phyloP scores from a whole-genome alignment of 768 basidiomycete species.

The Asterophora parasitica region DNA sequence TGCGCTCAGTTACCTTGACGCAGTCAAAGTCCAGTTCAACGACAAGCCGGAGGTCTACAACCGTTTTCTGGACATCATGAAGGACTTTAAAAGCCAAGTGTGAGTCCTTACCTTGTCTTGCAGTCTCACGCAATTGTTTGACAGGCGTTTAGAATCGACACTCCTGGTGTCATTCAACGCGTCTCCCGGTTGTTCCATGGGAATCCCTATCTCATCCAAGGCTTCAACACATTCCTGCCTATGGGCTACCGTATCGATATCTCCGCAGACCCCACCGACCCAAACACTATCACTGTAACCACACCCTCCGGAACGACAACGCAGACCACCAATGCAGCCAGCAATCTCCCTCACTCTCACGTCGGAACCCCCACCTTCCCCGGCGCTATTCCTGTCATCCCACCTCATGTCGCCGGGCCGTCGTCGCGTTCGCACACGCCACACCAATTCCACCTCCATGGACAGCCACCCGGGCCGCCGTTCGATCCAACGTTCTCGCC shows the following conservation, averaged over 20 bases:
- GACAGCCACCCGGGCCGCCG: conserved; percentile 22
- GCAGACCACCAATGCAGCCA: conserved; percentile 47
- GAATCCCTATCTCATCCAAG: conserved; percentile 86
- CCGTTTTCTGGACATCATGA: conserved; percentile 94
- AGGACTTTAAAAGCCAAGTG: conserved; percentile 97
- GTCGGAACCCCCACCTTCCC: conserved; percentile 29
- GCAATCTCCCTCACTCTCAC: conserved; percentile 22
- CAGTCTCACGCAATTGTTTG: conserved; percentile 3
- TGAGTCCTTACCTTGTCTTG: conserved; percentile 38
- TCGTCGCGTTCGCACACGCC: conserved; percentile 55
- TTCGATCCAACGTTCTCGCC: conserved; percentile 44
- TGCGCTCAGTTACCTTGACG: conserved; percentile 89
- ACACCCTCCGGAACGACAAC: conserved; percentile 72
- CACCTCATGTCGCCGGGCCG: conserved; percentile 31
- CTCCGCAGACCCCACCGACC: conserved; percentile 63
- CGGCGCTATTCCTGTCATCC: conserved; percentile 24
- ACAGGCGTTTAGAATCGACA: conserved; percentile 72
- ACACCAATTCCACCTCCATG: conserved; percentile 36
- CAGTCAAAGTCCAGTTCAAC: conserved; percentile 87
- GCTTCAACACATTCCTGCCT: conserved; percentile 97
- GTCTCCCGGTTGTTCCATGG: conserved; percentile 92
- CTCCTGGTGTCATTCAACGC: conserved; percentile 93
- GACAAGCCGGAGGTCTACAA: conserved; percentile 94
- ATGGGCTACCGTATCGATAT: conserved; percentile 91
- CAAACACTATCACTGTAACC: conserved; percentile 75